These are phyloP conservation scores for Croton setiger DNA, from an alignment of 441 rosid species.

Conservation along the genomic window DNA sequence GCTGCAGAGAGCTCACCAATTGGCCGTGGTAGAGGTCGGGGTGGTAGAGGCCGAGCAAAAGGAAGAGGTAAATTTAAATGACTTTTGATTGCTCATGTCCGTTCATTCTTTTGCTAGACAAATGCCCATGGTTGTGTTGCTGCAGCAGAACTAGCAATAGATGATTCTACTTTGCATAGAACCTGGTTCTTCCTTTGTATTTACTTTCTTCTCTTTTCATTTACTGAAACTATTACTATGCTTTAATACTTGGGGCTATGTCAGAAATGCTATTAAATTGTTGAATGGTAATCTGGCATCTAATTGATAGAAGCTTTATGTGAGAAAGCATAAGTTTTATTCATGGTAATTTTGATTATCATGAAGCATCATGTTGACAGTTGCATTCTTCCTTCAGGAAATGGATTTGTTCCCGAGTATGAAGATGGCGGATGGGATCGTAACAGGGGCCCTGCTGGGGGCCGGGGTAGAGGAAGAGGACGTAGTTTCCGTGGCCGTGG, in stretches of 20 bases:
- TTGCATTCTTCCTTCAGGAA: constrained; percentile 34
- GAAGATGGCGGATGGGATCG: constrained; percentile 80
- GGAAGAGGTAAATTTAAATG: constrained; percentile 55
- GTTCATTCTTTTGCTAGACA: background rate
- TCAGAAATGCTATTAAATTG: background rate
- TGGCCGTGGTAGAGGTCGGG: constrained; percentile 69
- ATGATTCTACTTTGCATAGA: background rate
- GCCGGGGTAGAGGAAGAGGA: constrained; percentile 81
- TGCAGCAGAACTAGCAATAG: background rate
- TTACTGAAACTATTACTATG: background rate
- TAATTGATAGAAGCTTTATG: background rate
- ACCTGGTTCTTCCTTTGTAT: background rate
- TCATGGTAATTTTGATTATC: background rate
- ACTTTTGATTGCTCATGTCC: background rate
- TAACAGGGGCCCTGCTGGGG: constrained; percentile 54
- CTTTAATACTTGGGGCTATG: background rate
- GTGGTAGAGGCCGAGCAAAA: constrained; percentile 68
- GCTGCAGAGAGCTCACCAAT: constrained; percentile 74
- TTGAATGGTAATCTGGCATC: background rate
- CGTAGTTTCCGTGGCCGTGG: constrained; percentile 73
- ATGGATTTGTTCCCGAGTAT: constrained; percentile 55
- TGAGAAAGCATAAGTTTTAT: background rate
- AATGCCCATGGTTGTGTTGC: background rate
- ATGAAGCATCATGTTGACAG: background rate
- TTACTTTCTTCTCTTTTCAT: background rate